Evolutionary conservation across 371 early-diverging fungal species (phyloP), one percentile per base, ranked within the genome.

Genomic region (Apophysomyces trapeziformis): DNA sequence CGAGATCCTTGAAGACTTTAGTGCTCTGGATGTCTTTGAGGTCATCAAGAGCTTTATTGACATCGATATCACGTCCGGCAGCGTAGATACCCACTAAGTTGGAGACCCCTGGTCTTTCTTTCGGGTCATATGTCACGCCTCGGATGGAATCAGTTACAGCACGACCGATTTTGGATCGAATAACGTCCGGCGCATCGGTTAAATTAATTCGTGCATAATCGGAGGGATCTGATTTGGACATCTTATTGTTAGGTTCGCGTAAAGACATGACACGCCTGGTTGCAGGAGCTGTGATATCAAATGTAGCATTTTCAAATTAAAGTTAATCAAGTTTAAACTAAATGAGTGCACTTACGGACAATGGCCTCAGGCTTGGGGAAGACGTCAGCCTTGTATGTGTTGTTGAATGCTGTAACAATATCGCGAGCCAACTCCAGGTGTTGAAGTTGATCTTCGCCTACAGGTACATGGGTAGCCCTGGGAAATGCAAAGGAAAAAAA

Each of bases 371-470:
- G 95, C 57, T 89, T 74, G 0, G 89, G 86, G 64, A 97, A 95
- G 8, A 88, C 59, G 2, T 71, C 58, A 13, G 65, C 66, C 26
- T 84, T 76, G 73, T 85, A 89, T 0, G 76, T 83, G 45, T 89
- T 86, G 80, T 97, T 96, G 73, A 94, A 93, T 13, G 84, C 72
- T 6, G 70, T 63, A 1, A 91, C 94, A 54, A 94, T 86, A 67
- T 92, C 91, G 16, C 91, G 80, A 1, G 96, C 85, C 57, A 98
- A 74, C 71, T 97, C 94, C 36, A 98, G 70, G 70, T 98, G 98
- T 74, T 97, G 97, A 18, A 89, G 67, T 69, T 98, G 97, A 73
- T 98, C 98, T 47, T 94, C 95, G 35, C 98, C 98, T 1, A 98
- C 94, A 9, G 98, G 98, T 0, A 98, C 92, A 68, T 95, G 89